These are phyloP conservation scores for Graphilbum ipis-grandicollis DNA, from an alignment of 2,329 filamentous ascomycete species.

Conservation along the genomic window DNA sequence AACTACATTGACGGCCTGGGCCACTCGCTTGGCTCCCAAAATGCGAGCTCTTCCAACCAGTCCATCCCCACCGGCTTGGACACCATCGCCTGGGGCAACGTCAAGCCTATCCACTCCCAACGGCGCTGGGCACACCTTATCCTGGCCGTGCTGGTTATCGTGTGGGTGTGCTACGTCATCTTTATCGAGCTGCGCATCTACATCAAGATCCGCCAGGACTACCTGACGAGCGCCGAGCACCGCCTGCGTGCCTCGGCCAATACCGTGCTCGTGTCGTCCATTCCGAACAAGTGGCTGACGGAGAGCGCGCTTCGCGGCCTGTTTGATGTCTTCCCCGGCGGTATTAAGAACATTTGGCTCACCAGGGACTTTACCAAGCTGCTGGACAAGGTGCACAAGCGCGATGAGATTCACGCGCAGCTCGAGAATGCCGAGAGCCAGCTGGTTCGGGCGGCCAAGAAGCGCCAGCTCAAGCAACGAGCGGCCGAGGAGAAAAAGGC, in stretches of 20 bases:
- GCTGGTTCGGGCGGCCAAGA: slow-evolving; percentile 64
- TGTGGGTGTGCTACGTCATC: slow-evolving; percentile 76
- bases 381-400: slow-evolving; percentile 63
- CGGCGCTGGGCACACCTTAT: slow-evolving; percentile 76
- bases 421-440: slow-evolving; percentile 76
- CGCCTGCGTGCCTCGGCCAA: slow-evolving; percentile 85
- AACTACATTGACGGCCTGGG: slow-evolving; percentile 61
- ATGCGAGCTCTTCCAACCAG: slow-evolving; percentile 18
- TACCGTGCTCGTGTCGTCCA: slow-evolving; percentile 81
- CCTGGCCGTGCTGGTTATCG: slow-evolving; percentile 58
- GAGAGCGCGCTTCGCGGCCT: slow-evolving; percentile 65
- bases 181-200: slow-evolving; percentile 77
- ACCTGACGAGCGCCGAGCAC: slow-evolving; percentile 87
- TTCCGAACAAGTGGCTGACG: slow-evolving; percentile 80
- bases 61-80: slow-evolving; percentile 46
- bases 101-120: slow-evolving; percentile 44
- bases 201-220: slow-evolving; percentile 84
- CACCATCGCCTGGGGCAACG: slow-evolving; percentile 73
- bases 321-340: slow-evolving; percentile 92
- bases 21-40: slow-evolving; percentile 26
- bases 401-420: slow-evolving; percentile 50
- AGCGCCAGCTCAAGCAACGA: slow-evolving; percentile 53
- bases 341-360: slow-evolving; percentile 90
- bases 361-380: slow-evolving; percentile 77
- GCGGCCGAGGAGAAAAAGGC: slow-evolving; percentile 46